Evolutionary conservation across 2,329 filamentous ascomycete species (phyloP), one percentile per base, ranked within the genome.

Genomic region (Nothophaeocryptopus gaeumannii): DNA sequence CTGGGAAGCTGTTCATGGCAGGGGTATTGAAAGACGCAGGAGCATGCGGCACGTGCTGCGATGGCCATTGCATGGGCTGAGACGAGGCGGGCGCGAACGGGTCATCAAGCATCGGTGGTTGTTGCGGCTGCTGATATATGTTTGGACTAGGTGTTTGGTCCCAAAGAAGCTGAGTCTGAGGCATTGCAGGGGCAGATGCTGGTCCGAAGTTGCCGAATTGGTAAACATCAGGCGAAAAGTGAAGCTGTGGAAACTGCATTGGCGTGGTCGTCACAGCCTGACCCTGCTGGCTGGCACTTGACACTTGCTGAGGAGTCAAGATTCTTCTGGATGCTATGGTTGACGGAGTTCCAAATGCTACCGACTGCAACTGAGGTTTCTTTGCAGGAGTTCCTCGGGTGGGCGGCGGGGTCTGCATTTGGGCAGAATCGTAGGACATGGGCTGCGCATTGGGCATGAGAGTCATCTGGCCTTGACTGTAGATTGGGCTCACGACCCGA

Each of bases 381-480:
- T 75, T 73, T 5, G 75, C 78, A 13, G 78, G 73, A 45, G 72
- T 69, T 54, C 74, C 79, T 65, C 80, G 74, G 20, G 80, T 83
- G 2, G 81, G 80, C 41, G 81, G 81, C 31, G 81, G 81, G 10
- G 81, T 84, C 66, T 83, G 80, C 72, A 83, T 82, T 11, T 77
- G 74, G 15, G 68, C 70, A 11, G 62, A 74, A 36, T 60, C 60
- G 39, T 60, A 62, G 1, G 55, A 48, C 40, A 58, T 51, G 34
- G 54, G 45, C 38, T 54, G 55, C 20, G 45, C 49, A 26, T 34
- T 44, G 20, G 56, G 52, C n/a, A 39, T 45, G 39, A 39, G 36
- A 9, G 42, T 40, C 5, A 15, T 36, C 38, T 53, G 51, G 3
- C 46, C 47, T 11, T 58, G 37, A 8, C 32, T 45, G 42, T 55